Evolutionary conservation across 768 basidiomycete genomes (phyloP).

Genomic region (Coprinopsis strossmayeri): DNA sequence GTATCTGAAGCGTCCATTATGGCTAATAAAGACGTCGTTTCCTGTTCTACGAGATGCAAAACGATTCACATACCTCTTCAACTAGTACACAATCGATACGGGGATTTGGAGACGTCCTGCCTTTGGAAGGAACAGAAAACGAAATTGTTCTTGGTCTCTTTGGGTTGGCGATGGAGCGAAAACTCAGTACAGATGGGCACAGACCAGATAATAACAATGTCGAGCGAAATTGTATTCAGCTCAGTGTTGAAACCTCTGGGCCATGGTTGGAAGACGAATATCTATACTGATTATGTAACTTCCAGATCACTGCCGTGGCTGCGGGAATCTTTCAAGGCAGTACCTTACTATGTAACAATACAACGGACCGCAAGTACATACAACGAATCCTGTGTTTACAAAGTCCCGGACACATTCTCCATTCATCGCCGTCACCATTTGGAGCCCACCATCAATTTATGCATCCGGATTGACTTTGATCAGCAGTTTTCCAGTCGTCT

Average conservation of each 20-base stretch:
- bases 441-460: too few species aligned
- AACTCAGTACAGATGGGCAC: too few species aligned
- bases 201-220: too few species aligned
- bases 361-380: too few species aligned
- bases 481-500: slow-evolving; percentile 82
- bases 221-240: neutral
- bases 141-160: too few species aligned
- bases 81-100: neutral
- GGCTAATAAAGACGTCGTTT: neutral
- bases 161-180: neutral
- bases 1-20: slow-evolving; percentile 44
- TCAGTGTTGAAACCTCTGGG: neutral
- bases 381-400: neutral
- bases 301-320: neutral
- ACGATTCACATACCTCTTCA: neutral
- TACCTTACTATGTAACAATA: too few species aligned
- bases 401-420: too few species aligned
- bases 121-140: neutral
- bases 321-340: neutral
- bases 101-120: neutral
- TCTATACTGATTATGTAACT: neutral
- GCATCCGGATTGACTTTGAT: slow-evolving; percentile 47
- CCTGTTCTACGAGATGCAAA: neutral
- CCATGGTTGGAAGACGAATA: neutral
- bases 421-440: too few species aligned